Percentiles rank a stretch among this genome's conserved stretches.
Conservation (phyloP, 2,329 filamentous ascomycete genomes). For the Blastomyces percursus region DNA sequence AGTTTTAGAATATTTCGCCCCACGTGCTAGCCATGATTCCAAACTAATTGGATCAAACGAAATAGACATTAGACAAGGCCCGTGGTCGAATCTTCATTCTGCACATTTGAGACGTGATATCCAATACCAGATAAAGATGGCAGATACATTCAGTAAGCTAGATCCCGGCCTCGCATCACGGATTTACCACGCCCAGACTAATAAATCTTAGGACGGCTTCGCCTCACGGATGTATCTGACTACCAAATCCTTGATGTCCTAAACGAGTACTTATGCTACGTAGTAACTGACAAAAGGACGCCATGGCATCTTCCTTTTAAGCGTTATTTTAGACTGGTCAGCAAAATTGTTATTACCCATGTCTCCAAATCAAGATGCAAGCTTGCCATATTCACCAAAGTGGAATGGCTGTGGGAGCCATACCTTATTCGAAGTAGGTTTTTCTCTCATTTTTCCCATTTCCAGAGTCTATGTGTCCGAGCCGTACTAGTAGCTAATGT, state of each 20-base stretch:
- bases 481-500: background rate
- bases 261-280: conserved; percentile 63
- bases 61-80: conserved; percentile 65
- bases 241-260: conserved; percentile 77
- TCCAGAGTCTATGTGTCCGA: background rate
- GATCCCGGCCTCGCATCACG: background rate
- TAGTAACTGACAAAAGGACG: conserved; percentile 51
- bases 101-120: conserved; percentile 68
- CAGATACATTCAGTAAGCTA: conserved; percentile 51
- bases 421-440: conserved; percentile 36
- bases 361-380: conserved; percentile 86
- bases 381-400: conserved; percentile 72
- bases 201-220: conserved; percentile 33
- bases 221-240: conserved; percentile 58
- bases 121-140: conserved; percentile 61
- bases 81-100: conserved; percentile 64
- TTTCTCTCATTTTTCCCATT: background rate
- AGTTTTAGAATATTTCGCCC: conserved; percentile 11
- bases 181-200: conserved; percentile 7
- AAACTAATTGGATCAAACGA: background rate
- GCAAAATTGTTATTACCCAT: conserved; percentile 89
- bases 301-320: conserved; percentile 81
- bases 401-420: conserved; percentile 71
- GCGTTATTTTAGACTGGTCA: conserved; percentile 67
- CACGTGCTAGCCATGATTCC: background rate